A percentile compares a stretch with the other conserved stretches of the same genome.
Conservation (phyloP, 257 asterid species). For the Nyctanthes arbortristis region DNA sequence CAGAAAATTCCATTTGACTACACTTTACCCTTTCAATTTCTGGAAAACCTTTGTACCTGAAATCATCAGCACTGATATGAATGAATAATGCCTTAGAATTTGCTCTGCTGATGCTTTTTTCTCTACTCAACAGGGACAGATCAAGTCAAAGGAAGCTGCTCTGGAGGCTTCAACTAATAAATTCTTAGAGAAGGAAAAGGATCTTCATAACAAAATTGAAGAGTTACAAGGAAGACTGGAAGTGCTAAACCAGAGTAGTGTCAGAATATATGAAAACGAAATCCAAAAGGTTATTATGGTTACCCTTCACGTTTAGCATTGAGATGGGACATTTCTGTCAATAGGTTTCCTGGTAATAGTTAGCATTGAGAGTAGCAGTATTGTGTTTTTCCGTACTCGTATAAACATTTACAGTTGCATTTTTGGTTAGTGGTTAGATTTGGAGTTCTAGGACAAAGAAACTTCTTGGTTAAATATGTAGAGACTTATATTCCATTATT, state of each 20-base stretch:
- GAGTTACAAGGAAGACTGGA: constrained; percentile 64
- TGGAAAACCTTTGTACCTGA: not conserved
- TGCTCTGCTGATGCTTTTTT: constrained; percentile 10
- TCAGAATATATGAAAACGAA: constrained; percentile 35
- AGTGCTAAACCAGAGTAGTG: constrained; percentile 43
- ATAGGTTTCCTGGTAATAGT: not conserved
- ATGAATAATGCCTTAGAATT: constrained; percentile 1
- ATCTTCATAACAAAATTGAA: constrained; percentile 63
- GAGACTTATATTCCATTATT: too few relatives aligned
- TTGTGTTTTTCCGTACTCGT: not conserved
- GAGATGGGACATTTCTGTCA: not conserved
- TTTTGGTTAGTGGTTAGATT: too few relatives aligned
- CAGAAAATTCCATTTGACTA: not conserved
- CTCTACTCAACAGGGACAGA: constrained; percentile 51
- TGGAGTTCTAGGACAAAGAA: too few relatives aligned
- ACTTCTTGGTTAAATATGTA: too few relatives aligned
- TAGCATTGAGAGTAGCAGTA: not conserved
- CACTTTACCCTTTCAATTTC: not conserved
- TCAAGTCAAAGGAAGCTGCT: constrained; percentile 64
- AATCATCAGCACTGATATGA: not conserved
- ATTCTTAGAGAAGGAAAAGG: constrained; percentile 75
- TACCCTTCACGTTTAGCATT: constrained; percentile 1
- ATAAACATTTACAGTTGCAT: too few relatives aligned
- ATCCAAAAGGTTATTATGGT: constrained; percentile 48
- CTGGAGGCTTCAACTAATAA: constrained; percentile 62